Evolutionary conservation across 768 basidiomycete species (phyloP).

Genomic region (Daedaleopsis nitida): DNA sequence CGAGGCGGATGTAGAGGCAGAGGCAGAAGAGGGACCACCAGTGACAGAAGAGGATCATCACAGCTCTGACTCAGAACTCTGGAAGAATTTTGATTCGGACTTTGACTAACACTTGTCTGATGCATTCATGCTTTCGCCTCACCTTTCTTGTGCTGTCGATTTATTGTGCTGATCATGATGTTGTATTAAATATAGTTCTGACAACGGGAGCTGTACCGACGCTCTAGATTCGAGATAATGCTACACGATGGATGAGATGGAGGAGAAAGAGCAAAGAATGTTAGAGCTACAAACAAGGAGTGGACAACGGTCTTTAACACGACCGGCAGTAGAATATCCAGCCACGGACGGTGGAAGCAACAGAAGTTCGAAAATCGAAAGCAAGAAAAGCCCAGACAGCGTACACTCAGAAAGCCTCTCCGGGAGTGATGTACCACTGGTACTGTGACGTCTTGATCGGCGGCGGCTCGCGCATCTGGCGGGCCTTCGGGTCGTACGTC

Average conservation of each 20-base stretch:
- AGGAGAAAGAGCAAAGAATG: neutral
- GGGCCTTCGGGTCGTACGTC: constrained; percentile 13
- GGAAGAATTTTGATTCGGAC: neutral
- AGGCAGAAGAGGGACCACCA: constrained; percentile 12
- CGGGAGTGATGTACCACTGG: constrained; percentile 10
- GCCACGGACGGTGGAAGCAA: neutral
- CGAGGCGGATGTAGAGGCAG: too few species aligned
- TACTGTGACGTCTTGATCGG: constrained; percentile 15
- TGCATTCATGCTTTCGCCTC: neutral
- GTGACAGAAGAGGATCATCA: neutral
- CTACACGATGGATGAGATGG: neutral
- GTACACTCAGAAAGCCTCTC: constrained; percentile 7
- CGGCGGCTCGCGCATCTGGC: neutral
- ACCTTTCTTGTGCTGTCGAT: neutral
- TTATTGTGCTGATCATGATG: too few species aligned
- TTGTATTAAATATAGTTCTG: too few species aligned
- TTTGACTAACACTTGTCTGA: neutral
- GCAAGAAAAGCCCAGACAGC: neutral
- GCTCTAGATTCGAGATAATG: neutral
- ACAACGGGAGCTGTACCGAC: neutral
- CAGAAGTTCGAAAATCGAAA: neutral
- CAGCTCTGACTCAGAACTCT: constrained; percentile 3
- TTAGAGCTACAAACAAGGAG: neutral
- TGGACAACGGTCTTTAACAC: neutral
- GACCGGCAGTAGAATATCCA: neutral